A percentile compares a stretch with the other conserved stretches of the same genome.
Conservation (phyloP, 257 asterid genomes). For the Capsicum rhomboideum region DNA sequence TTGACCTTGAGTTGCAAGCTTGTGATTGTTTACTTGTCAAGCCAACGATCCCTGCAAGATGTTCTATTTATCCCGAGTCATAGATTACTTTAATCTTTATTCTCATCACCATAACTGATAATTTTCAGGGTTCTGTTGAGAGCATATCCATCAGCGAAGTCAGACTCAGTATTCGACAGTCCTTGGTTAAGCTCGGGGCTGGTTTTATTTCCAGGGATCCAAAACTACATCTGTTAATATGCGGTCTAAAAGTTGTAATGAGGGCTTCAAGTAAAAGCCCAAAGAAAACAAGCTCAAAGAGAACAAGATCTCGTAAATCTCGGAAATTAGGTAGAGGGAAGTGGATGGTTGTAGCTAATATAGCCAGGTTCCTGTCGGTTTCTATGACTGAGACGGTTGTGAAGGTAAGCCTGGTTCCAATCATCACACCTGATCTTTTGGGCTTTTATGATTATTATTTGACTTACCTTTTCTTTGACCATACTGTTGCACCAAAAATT, state of each 20-base stretch:
- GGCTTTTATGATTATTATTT: not conserved
- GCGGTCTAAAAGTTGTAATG: constrained; percentile 75
- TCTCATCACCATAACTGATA: constrained; percentile 1
- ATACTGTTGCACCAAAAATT: not conserved
- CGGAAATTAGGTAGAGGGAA: constrained; percentile 79
- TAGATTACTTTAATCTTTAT: not conserved
- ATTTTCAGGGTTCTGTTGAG: constrained; percentile 81
- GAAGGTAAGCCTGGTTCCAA: constrained; percentile 45
- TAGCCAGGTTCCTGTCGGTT: constrained; percentile 87
- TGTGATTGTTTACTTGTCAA: not conserved
- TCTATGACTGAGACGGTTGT: constrained; percentile 65
- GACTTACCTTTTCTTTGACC: not conserved
- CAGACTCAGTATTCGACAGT: constrained; percentile 83
- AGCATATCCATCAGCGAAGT: constrained; percentile 83
- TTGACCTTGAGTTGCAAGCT: not conserved
- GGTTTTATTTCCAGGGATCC: constrained; percentile 96
- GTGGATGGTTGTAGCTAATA: constrained; percentile 84
- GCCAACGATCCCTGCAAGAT: not conserved
- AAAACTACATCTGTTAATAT: constrained; percentile 73
- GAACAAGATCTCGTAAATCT: constrained; percentile 47
- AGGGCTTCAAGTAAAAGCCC: constrained; percentile 69
- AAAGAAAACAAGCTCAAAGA: constrained; percentile 20
- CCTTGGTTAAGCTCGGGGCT: constrained; percentile 83
- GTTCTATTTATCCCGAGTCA: not conserved
- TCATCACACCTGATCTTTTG: not conserved